Evolutionary conservation across 176 grass and related monocot genomes (phyloP).

Genomic region (Ensete glaucum): DNA sequence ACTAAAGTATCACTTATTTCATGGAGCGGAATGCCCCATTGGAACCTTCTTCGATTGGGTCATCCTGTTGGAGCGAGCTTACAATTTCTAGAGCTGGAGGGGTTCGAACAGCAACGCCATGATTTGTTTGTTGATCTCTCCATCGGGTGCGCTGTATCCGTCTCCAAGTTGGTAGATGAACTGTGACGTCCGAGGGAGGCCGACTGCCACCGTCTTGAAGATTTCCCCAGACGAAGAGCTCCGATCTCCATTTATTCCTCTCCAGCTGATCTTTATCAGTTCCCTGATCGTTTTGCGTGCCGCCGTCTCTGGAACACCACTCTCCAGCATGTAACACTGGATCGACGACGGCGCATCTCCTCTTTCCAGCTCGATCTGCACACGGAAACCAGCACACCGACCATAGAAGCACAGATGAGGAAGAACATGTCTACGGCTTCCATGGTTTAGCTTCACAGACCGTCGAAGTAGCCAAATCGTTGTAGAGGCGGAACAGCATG

Average conservation of each 20-base stretch:
- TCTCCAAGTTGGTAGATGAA: conserved; percentile 23
- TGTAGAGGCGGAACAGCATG: conserved; percentile 10
- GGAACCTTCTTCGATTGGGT: too few relatives aligned
- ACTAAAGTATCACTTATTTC: too few relatives aligned
- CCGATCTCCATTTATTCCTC: conserved; percentile 8
- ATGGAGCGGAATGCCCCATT: too few relatives aligned
- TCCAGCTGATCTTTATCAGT: conserved; percentile 16
- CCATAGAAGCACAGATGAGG: too few relatives aligned
- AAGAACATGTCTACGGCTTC: too few relatives aligned
- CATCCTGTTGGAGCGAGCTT: too few relatives aligned
- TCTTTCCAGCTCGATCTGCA: conserved; percentile 13
- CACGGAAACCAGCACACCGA: neutral
- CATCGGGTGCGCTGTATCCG: conserved; percentile 15
- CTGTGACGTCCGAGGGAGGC: neutral
- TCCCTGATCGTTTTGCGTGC: conserved; percentile 21
- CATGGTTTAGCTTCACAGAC: neutral
- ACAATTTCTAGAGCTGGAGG: neutral
- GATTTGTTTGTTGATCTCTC: conserved; percentile 16
- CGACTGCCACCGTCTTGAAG: conserved; percentile 2
- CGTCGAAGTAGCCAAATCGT: conserved; percentile 27
- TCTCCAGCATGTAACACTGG: conserved; percentile 28
- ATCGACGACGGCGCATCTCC: conserved; percentile 25
- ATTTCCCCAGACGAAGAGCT: conserved; percentile 5
- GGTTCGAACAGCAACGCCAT: conserved; percentile 13
- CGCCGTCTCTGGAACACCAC: neutral